Base-by-base conservation (phyloP, 345 rosid species). In the Salix dunnii region DNA sequence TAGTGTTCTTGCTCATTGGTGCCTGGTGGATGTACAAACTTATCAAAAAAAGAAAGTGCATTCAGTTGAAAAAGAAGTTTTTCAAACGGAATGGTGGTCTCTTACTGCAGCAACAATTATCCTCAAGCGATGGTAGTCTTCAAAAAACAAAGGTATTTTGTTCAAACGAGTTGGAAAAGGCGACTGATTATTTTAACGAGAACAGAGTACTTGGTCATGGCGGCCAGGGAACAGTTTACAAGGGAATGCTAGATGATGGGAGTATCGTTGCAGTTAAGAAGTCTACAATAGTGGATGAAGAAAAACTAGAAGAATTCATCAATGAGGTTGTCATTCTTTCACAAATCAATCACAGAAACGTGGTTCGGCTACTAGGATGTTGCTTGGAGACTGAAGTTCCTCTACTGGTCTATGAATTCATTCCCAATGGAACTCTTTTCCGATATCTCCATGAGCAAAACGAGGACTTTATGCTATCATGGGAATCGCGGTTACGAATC, bases 201-300 rank as follows among this genome's bases (percentile, higher is more conserved):
- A 70, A 62, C 30, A 48, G 75, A 79, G 38, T 75, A 18, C 72
- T 79, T 13, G 78, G 78, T 13, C 74, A 48, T 13, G 77, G 82
- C 1, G 81, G 77, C 3, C 71, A 76, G 1, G 79, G 79, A 0
- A 76, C 79, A 1, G 73, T 76, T 6, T 76, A 68, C 10, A 76
- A 76, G 38, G 79, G 79, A 20, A 76, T 76, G 79, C 2, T 76
- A 42, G 18, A 43, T 0, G 78, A 66, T 67, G 77, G 77, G 10
- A 67, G 18, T 2, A 72, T 55, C 28, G 62, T 78, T 40, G 81
- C 81, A 13, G 73, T 78, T 0, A 78, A 73, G 35, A 73, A 62
- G 40, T 78, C 77, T 5, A 73, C 25, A 4, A 17, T 51, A 3
- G 42, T 67, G 0, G 74, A 61, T 3, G 60, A 30, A 49, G 72